phyloP scores from a whole-genome alignment of 352 stramenopile genomes.

The Phytopythium sindhum region DNA sequence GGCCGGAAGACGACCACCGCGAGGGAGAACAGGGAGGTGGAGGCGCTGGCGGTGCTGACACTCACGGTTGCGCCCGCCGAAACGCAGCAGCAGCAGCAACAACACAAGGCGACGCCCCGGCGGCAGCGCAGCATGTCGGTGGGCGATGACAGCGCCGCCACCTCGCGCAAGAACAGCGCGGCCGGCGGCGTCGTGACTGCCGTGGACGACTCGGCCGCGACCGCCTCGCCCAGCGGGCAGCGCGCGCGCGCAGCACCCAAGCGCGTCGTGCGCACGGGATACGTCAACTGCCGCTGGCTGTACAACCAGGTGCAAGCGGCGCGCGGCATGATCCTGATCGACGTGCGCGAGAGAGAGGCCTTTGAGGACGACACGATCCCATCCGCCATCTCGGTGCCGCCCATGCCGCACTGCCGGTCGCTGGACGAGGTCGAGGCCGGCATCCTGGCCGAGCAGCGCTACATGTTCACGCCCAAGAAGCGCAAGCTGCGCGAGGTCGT shows the following conservation, averaged over 20 bases:
- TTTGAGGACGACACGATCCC: slow-evolving; percentile 79
- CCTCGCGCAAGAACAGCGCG: slow-evolving; percentile 7
- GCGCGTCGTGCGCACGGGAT: slow-evolving; percentile 54
- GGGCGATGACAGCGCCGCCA: slow-evolving; percentile 26
- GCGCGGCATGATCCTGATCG: slow-evolving; percentile 74
- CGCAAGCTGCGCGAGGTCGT: slow-evolving; percentile 78
- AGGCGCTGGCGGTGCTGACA: background rate
- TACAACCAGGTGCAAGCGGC: slow-evolving; percentile 83
- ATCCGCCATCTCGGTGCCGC: slow-evolving; percentile 69
- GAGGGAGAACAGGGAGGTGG: background rate
- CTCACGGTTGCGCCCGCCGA: background rate
- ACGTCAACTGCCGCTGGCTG: slow-evolving; percentile 79
- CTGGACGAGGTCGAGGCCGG: slow-evolving; percentile 51
- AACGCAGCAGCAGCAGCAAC: background rate
- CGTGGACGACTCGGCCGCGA: slow-evolving; percentile 7
- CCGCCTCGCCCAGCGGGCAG: slow-evolving; percentile 9
- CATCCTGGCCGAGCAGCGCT: slow-evolving; percentile 63
- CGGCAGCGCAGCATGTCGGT: slow-evolving; percentile 27
- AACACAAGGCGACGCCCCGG: background rate
- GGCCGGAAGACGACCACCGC: background rate
- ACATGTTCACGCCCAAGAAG: slow-evolving; percentile 70
- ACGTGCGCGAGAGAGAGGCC: slow-evolving; percentile 42
- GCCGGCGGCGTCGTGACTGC: background rate
- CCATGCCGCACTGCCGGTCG: slow-evolving; percentile 32
- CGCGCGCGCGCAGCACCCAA: slow-evolving; percentile 25